A percentile compares a stretch with the other conserved stretches of the same genome.
These are phyloP conservation scores for Paramecium tetraurelia DNA, from an alignment of 73 alveolate species.

Conservation along the genomic window DNA sequence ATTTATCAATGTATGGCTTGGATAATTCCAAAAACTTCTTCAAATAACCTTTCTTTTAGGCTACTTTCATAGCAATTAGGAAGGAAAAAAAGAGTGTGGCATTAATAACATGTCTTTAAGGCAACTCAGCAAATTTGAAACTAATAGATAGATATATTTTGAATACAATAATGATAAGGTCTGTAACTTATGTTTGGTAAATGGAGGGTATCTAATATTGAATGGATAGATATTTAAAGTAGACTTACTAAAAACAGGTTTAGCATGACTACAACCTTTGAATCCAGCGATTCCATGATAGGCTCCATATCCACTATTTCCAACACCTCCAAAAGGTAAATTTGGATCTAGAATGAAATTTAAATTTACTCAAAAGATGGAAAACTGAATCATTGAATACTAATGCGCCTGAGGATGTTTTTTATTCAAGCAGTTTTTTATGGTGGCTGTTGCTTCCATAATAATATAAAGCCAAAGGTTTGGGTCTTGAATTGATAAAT, in stretches of 20 bases:
- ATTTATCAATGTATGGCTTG: background rate
- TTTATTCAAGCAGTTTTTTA: conserved; percentile 72
- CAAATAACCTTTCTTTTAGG: background rate
- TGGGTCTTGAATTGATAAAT: conserved; percentile 83
- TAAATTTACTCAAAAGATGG: conserved; percentile 62
- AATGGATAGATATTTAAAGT: conserved; percentile 70
- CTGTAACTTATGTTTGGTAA: conserved; percentile 51
- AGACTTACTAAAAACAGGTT: conserved; percentile 83
- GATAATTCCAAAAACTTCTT: background rate
- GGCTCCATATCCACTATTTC: conserved; percentile 89
- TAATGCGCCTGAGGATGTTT: conserved; percentile 83
- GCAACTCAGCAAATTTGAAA: background rate
- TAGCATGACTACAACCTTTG: conserved; percentile 87
- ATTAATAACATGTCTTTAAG: conserved; percentile 16
- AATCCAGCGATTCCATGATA: conserved; percentile 94
- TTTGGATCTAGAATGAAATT: conserved; percentile 24
- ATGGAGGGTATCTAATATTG: conserved; percentile 91
- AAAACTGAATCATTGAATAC: conserved; percentile 85
- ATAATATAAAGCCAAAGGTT: conserved; percentile 89
- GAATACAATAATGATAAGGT: background rate
- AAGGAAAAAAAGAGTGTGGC: background rate
- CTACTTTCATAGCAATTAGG: background rate
- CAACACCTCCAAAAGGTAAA: conserved; percentile 98
- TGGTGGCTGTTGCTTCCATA: conserved; percentile 72
- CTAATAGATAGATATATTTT: background rate